A percentile compares a stretch with the other conserved stretches of the same genome.
Conservation (phyloP, 2,329 filamentous ascomycete species). For the Penicillium sp. region DNA sequence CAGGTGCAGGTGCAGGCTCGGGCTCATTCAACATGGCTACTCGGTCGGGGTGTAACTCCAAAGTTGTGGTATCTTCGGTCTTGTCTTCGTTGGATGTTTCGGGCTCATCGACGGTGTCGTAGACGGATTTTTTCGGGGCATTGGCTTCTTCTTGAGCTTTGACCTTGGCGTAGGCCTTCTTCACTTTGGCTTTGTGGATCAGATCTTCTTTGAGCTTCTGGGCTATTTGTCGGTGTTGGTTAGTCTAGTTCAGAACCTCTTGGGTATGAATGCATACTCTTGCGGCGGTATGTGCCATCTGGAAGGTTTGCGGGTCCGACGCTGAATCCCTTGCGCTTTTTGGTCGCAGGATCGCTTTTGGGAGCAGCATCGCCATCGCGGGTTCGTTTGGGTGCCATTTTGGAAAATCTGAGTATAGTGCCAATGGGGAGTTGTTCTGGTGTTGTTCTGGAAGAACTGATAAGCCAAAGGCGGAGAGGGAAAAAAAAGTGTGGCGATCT, state of each 20-base stretch:
- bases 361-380: conserved; percentile 46
- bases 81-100: conserved; percentile 19
- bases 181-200: conserved; percentile 90
- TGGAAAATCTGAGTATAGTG: conserved; percentile 2
- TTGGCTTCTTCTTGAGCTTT: conserved; percentile 62
- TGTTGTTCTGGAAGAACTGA: conserved; percentile 1
- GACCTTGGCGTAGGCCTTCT: conserved; percentile 88
- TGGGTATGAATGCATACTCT: conserved; percentile 52
- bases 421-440: neutral
- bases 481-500: conserved; percentile 23
- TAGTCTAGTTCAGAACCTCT: neutral
- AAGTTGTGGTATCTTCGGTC: conserved; percentile 34
- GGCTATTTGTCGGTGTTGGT: conserved; percentile 51
- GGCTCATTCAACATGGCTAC: conserved; percentile 59
- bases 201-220: conserved; percentile 86
- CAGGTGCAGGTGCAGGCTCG: conserved; percentile 22
- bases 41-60: conserved; percentile 63
- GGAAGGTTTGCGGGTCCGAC: conserved; percentile 89
- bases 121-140: conserved; percentile 34
- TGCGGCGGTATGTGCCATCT: conserved; percentile 83
- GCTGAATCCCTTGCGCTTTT: conserved; percentile 72
- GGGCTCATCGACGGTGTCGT: conserved; percentile 34
- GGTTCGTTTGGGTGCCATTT: conserved; percentile 64
- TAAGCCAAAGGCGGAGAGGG: conserved; percentile 8
- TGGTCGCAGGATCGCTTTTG: conserved; percentile 39